phyloP scores from a whole-genome alignment of 352 stramenopile genomes.

The Phytophthora vignae region DNA sequence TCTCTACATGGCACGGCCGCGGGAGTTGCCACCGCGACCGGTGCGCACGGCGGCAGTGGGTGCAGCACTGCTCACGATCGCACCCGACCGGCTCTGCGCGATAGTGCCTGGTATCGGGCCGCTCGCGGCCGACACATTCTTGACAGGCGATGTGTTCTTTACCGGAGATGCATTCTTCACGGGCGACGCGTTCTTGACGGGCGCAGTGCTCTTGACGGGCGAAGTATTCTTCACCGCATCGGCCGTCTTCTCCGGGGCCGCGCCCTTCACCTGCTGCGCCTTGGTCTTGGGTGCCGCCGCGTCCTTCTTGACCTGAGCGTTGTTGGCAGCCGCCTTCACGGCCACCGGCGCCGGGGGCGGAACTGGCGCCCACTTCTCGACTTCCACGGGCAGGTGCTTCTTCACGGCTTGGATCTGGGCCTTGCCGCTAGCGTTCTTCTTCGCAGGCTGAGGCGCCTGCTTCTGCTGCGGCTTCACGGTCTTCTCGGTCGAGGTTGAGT shows the following conservation, averaged over 20 bases:
- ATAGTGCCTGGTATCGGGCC: not conserved
- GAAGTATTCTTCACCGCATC: not conserved
- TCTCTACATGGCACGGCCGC: not conserved
- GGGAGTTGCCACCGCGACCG: not conserved
- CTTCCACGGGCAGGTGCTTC: conserved; percentile 17
- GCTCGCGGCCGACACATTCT: not conserved
- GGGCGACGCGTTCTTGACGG: conserved; percentile 7
- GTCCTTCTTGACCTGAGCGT: not conserved
- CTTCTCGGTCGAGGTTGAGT: not conserved
- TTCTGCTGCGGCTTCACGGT: conserved; percentile 1
- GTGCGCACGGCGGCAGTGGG: not conserved
- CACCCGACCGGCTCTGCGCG: not conserved
- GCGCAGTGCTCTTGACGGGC: conserved; percentile 4
- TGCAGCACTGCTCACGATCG: conserved; percentile 10
- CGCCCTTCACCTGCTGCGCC: not conserved
- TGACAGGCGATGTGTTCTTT: not conserved
- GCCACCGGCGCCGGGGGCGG: conserved; percentile 8
- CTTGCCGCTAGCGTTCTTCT: conserved; percentile 5
- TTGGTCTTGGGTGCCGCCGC: not conserved
- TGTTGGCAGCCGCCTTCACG: conserved; percentile 4
- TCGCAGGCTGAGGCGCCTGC: not conserved
- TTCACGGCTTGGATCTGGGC: not conserved
- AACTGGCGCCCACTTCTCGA: not conserved
- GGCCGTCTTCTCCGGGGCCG: not conserved
- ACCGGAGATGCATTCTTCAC: not conserved